Conservation (phyloP, 2,329 filamentous ascomycete genomes). For the Fusarium metavorans region DNA sequence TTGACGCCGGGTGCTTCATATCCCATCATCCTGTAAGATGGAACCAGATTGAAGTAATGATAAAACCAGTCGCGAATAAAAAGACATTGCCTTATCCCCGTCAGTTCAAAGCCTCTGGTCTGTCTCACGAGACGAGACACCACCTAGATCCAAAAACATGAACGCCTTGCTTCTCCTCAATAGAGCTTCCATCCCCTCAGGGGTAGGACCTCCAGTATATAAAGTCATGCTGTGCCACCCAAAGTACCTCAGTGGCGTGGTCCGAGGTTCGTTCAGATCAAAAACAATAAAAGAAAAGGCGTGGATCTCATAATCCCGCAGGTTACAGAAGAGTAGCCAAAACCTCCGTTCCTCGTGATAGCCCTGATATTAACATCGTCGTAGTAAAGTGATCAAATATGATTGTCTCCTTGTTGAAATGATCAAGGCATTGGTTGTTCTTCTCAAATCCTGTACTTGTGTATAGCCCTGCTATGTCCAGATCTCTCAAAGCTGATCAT, state of each 20-base stretch:
- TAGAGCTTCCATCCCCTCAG: background rate
- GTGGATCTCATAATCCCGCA: constrained; percentile 17
- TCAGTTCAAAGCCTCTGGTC: background rate
- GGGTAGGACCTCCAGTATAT: constrained; percentile 2
- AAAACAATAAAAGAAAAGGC: constrained; percentile 1
- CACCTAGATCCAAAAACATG: constrained; percentile 8
- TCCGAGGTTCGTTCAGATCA: background rate
- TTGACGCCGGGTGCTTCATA: constrained; percentile 1
- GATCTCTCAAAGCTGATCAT: background rate
- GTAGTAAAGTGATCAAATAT: background rate
- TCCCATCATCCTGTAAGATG: constrained; percentile 1
- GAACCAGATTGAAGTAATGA: constrained; percentile 4
- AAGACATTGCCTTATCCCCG: background rate
- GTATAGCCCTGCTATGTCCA: background rate
- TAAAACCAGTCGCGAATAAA: background rate
- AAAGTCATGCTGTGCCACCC: constrained; percentile 15
- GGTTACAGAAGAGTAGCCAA: background rate
- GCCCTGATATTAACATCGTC: background rate
- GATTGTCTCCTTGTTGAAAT: background rate
- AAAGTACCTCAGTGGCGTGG: constrained; percentile 1
- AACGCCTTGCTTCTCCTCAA: constrained; percentile 27
- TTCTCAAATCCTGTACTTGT: background rate
- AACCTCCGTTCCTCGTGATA: background rate
- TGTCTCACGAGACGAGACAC: constrained; percentile 5
- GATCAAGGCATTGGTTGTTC: background rate